Evolutionary conservation across 2,329 filamentous ascomycete genomes (phyloP).

Genomic region (Neofusicoccum umdonicola): DNA sequence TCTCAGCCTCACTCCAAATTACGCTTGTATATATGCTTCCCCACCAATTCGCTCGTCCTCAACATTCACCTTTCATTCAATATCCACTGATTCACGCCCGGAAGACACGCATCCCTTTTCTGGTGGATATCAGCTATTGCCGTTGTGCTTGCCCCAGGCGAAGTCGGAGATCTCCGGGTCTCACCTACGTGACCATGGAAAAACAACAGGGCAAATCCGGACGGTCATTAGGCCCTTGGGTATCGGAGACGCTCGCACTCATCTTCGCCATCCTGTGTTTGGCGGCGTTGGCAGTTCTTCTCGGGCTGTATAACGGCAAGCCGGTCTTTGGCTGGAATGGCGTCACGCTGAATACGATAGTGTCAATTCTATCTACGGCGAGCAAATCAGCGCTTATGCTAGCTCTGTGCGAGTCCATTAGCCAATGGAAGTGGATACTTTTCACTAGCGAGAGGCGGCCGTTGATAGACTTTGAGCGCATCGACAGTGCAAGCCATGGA

Average conservation of each 20-base stretch:
- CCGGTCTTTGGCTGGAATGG: slow-evolving; percentile 6
- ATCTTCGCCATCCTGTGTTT: background rate
- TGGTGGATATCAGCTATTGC: too few relatives aligned
- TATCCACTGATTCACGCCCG: too few relatives aligned
- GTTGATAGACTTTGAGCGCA: slow-evolving; percentile 17
- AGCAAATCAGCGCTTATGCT: slow-evolving; percentile 16
- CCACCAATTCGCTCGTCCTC: too few relatives aligned
- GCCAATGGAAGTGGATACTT: slow-evolving; percentile 15
- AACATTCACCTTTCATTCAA: too few relatives aligned
- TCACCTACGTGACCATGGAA: background rate
- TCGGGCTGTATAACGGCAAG: background rate
- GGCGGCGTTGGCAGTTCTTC: background rate
- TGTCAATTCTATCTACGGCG: slow-evolving; percentile 18
- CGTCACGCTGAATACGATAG: slow-evolving; percentile 20
- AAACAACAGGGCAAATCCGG: background rate
- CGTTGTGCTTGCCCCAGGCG: too few relatives aligned
- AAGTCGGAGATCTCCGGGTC: too few relatives aligned
- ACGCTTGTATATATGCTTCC: background rate
- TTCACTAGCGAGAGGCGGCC: background rate
- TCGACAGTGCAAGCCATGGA: slow-evolving; percentile 17
- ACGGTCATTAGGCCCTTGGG: background rate
- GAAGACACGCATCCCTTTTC: too few relatives aligned
- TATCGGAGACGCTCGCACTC: background rate
- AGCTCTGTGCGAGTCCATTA: slow-evolving; percentile 12
- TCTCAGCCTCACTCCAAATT: background rate